Base-by-base conservation (phyloP, 768 basidiomycete genomes). In the Termitomyces sp. region DNA sequence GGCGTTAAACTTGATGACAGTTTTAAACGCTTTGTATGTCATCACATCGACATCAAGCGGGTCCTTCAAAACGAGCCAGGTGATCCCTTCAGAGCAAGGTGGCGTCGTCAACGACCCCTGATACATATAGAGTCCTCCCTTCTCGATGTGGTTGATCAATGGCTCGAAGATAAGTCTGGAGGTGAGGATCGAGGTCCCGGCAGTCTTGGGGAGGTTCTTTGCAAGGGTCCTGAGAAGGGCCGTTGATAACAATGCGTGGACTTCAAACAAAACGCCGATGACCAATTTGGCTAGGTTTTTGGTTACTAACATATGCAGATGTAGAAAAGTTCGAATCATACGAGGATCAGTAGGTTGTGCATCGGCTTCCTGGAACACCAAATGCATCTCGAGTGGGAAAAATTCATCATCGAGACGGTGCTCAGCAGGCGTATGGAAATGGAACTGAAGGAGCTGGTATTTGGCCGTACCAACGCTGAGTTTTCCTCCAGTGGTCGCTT, bases 351-450 rank as follows among this genome's bases (percentile, higher is more conserved):
- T 25, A 36, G 31, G 15, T 7, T 13, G 33, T 27, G 52, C 42
- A 52, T 51, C 50, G 29, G 51, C 43, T 0, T 32, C 40, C 23
- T 44, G 32, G 50, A 57, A 49, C n/a, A 60, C 59, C 7, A 60
- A 31, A 45, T 60, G 59, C 39, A 60, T 52, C 39, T 60, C 56
- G 7, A 60, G 32, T 7, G 59, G 49, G 36, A 32, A 57, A 32
- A 52, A 60, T n/a, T 51, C 53, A 3, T 42, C 22, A 3, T 49
- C 23, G 27, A 60, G 41, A 3, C 18, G 53, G 32, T 60, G 59
- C 35, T 60, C 56, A 18, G 53, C 49, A 3, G 59, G 59, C 7
- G 59, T 52, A 36, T 60, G 59, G 38, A 60, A 60, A 22, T 60
- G 59, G 45, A 60, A 57, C 18, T 59, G 58, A 1, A 23, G 3